phyloP scores from a whole-genome alignment of 192 early-diverging fungal genomes.

The Chytriomyces sp. region DNA sequence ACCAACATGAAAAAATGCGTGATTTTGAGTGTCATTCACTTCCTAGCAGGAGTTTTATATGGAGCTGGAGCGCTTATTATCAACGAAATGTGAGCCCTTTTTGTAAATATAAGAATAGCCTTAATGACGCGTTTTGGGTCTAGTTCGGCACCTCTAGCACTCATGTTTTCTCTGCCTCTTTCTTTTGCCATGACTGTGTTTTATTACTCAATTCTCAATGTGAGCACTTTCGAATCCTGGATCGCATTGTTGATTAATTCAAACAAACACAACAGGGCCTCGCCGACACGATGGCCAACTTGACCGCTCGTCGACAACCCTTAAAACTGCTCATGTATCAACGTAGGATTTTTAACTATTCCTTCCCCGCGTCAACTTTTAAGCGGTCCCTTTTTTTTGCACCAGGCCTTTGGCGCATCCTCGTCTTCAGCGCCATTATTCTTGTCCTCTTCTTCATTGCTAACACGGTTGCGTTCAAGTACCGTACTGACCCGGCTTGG shows the following conservation, averaged over 20 bases:
- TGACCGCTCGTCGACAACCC: slow-evolving; percentile 79
- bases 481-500: slow-evolving; percentile 66
- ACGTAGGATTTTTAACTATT: slow-evolving; percentile 31
- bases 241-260: background rate
- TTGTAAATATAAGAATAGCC: no score
- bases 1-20: slow-evolving; percentile 86
- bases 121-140: background rate
- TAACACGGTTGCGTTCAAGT: slow-evolving; percentile 69
- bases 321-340: slow-evolving; percentile 92
- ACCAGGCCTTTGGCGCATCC: slow-evolving; percentile 67
- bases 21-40: slow-evolving; percentile 76
- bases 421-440: slow-evolving; percentile 74
- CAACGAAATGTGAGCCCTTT: slow-evolving; percentile 52
- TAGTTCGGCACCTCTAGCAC: slow-evolving; percentile 57
- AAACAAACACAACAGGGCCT: no score
- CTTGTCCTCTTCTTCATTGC: slow-evolving; percentile 79
- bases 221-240: slow-evolving; percentile 27
- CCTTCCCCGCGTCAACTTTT: background rate
- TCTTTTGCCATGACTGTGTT: slow-evolving; percentile 89
- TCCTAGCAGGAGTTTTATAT: slow-evolving; percentile 87
- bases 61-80: slow-evolving; percentile 74
- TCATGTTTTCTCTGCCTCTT: slow-evolving; percentile 84
- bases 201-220: slow-evolving; percentile 91
- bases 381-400: background rate
- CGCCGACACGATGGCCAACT: slow-evolving; percentile 71